Conservation (phyloP, 768 basidiomycete species). For the Tulasnella sp. region DNA sequence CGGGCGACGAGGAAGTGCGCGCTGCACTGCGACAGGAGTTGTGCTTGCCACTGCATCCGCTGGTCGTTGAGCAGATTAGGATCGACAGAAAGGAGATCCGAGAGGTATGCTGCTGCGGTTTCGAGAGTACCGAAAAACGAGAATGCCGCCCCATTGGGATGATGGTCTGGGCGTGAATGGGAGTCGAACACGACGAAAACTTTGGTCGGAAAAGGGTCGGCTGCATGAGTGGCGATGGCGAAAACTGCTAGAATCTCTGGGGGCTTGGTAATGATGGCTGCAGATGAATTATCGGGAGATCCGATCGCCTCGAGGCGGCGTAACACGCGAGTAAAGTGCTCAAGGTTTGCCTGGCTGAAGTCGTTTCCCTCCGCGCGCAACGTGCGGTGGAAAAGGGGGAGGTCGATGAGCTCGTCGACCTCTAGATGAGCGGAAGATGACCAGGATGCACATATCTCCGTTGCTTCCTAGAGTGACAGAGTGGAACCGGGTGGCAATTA, state of each 20-base stretch:
- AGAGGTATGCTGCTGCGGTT: slow-evolving; percentile 15
- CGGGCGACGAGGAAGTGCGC: slow-evolving; percentile 44
- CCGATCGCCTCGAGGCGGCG: not conserved
- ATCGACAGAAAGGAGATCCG: slow-evolving; percentile 15
- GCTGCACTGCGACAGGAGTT: slow-evolving; percentile 49
- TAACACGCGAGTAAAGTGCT: not conserved
- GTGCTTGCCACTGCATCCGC: slow-evolving; percentile 50
- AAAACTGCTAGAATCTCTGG: slow-evolving; percentile 57
- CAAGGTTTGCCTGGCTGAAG: slow-evolving; percentile 6
- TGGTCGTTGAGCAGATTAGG: not conserved
- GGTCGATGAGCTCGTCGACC: slow-evolving; percentile 40
- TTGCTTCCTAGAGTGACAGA: slow-evolving; percentile 37
- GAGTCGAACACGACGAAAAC: slow-evolving; percentile 58
- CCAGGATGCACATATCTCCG: slow-evolving; percentile 49
- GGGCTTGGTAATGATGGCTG: slow-evolving; percentile 53
- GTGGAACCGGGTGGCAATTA: not conserved
- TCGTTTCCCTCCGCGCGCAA: slow-evolving; percentile 17
- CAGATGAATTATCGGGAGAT: slow-evolving; percentile 16
- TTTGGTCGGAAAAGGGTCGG: slow-evolving; percentile 11
- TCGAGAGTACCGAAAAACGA: slow-evolving; percentile 31
- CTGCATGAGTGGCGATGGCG: slow-evolving; percentile 22
- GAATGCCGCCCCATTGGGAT: slow-evolving; percentile 51
- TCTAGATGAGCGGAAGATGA: slow-evolving; percentile 43
- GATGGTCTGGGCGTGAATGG: slow-evolving; percentile 44
- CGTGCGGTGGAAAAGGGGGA: slow-evolving; percentile 40